Evolutionary conservation across 208 protist genomes (phyloP).

Genomic region (Trypanosoma avium): DNA sequence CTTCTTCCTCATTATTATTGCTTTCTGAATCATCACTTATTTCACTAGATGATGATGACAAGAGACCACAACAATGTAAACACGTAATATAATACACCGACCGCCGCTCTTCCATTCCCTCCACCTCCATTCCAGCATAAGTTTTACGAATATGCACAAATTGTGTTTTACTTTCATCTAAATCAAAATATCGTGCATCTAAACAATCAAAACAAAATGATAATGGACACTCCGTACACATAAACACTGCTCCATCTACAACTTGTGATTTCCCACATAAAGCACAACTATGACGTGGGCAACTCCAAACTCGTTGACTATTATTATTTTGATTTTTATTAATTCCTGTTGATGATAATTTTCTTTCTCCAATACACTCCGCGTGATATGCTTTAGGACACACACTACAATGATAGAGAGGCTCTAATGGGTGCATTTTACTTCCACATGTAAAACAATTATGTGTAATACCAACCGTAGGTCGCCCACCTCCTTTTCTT

Average conservation of each 20-base stretch:
- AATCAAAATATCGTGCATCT: conserved; percentile 69
- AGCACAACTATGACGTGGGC: conserved; percentile 67
- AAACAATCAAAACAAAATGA: conserved; percentile 90
- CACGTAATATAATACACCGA: conserved; percentile 86
- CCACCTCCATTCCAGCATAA: conserved; percentile 75
- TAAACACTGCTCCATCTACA: conserved; percentile 79
- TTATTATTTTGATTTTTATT: conserved; percentile 14
- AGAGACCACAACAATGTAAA: conserved; percentile 65
- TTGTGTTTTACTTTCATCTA: conserved; percentile 47
- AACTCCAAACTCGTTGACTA: conserved; percentile 59
- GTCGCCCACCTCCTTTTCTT: neutral
- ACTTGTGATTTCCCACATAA: conserved; percentile 59
- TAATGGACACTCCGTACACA: conserved; percentile 74
- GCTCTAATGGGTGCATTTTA: conserved; percentile 78
- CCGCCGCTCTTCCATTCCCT: conserved; percentile 53
- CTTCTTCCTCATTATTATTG: conserved; percentile 1
- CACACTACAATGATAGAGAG: conserved; percentile 72
- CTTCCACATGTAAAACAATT: conserved; percentile 75
- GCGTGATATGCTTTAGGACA: conserved; percentile 89
- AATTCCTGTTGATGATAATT: too few relatives aligned
- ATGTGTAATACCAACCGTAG: conserved; percentile 33
- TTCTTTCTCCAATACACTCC: conserved; percentile 55
- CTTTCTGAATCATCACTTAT: conserved; percentile 16
- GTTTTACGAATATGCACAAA: conserved; percentile 64
- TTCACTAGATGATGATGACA: conserved; percentile 40